These are phyloP conservation scores for Gloeopeniophorella convolvens DNA, from an alignment of 768 basidiomycete genomes.

Conservation along the genomic window DNA sequence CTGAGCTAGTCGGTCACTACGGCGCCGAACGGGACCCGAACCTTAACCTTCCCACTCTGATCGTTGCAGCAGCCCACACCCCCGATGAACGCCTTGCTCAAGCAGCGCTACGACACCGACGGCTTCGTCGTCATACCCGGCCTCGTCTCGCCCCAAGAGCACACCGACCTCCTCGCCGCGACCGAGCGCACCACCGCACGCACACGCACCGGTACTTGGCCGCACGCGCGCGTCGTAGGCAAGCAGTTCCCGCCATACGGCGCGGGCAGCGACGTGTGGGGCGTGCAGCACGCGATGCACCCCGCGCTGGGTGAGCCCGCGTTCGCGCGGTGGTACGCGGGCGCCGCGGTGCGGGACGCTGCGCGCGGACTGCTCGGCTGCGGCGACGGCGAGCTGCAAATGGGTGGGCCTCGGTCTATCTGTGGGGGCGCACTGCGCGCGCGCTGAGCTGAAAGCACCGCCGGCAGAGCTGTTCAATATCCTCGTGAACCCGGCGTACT, in stretches of 20 bases:
- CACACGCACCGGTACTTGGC: slow-evolving; percentile 58
- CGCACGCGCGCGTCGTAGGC: slow-evolving; percentile 62
- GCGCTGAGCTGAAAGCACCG: background rate
- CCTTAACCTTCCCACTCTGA: background rate
- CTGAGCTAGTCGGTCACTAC: too few relatives aligned
- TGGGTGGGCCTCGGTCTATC: slow-evolving; percentile 47
- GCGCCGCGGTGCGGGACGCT: slow-evolving; percentile 37
- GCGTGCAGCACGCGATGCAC: slow-evolving; percentile 79
- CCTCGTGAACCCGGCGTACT: slow-evolving; percentile 58
- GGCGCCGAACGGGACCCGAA: too few relatives aligned
- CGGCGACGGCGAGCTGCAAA: slow-evolving; percentile 52
- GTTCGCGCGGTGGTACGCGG: slow-evolving; percentile 67
- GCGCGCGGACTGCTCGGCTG: slow-evolving; percentile 49
- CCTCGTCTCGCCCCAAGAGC: slow-evolving; percentile 40
- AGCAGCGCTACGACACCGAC: slow-evolving; percentile 48
- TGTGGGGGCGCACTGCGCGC: too few relatives aligned
- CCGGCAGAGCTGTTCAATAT: slow-evolving; percentile 73
- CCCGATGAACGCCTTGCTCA: slow-evolving; percentile 23
- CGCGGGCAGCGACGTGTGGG: slow-evolving; percentile 64
- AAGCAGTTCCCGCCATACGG: slow-evolving; percentile 75
- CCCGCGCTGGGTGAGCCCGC: slow-evolving; percentile 53
- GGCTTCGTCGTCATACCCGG: slow-evolving; percentile 61
- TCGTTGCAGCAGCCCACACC: background rate
- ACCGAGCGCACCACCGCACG: slow-evolving; percentile 43
- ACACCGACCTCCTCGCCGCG: slow-evolving; percentile 40